Conservation (phyloP, 371 early-diverging fungal species). For the Coemansia sp. region DNA sequence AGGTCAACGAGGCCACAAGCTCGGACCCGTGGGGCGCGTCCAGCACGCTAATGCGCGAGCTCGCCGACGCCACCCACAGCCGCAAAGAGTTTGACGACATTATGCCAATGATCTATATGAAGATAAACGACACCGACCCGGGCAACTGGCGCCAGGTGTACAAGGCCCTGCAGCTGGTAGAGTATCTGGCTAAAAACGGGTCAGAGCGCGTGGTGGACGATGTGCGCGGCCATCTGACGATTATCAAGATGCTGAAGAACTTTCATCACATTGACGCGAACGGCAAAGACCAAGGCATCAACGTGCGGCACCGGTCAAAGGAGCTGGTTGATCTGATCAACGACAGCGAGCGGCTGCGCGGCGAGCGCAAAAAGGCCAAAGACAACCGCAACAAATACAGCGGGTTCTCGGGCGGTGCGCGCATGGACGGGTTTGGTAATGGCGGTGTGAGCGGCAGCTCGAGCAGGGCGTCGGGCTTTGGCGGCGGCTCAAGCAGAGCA, state of each 20-base stretch:
- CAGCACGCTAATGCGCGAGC: slow-evolving; percentile 86
- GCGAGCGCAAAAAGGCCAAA: slow-evolving; percentile 86
- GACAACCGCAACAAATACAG: slow-evolving; percentile 84
- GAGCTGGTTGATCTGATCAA: slow-evolving; percentile 82
- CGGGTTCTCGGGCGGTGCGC: slow-evolving; percentile 37
- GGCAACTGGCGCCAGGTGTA: slow-evolving; percentile 92
- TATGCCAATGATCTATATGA: slow-evolving; percentile 86
- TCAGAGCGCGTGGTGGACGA: slow-evolving; percentile 90
- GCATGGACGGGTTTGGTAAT: slow-evolving; percentile 56
- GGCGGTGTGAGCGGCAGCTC: slow-evolving; percentile 43
- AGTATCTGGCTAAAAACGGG: slow-evolving; percentile 94
- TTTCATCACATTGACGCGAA: slow-evolving; percentile 86
- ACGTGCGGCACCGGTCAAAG: slow-evolving; percentile 89
- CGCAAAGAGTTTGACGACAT: slow-evolving; percentile 89
- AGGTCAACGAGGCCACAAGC: slow-evolving; percentile 83
- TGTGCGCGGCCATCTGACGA: slow-evolving; percentile 78
- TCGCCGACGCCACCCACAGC: slow-evolving; percentile 80
- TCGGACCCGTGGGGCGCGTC: slow-evolving; percentile 92
- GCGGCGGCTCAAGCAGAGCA: slow-evolving; percentile 34
- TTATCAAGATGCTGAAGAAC: slow-evolving; percentile 78
- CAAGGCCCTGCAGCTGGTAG: slow-evolving; percentile 91
- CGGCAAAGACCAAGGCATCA: slow-evolving; percentile 96
- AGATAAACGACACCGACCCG: slow-evolving; percentile 81
- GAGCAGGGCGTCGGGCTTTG: slow-evolving; percentile 38
- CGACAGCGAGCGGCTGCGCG: slow-evolving; percentile 70